A percentile compares a stretch with the other conserved stretches of the same genome.
Conservation (phyloP, 208 protist genomes). For the Trypanosoma vivax region DNA sequence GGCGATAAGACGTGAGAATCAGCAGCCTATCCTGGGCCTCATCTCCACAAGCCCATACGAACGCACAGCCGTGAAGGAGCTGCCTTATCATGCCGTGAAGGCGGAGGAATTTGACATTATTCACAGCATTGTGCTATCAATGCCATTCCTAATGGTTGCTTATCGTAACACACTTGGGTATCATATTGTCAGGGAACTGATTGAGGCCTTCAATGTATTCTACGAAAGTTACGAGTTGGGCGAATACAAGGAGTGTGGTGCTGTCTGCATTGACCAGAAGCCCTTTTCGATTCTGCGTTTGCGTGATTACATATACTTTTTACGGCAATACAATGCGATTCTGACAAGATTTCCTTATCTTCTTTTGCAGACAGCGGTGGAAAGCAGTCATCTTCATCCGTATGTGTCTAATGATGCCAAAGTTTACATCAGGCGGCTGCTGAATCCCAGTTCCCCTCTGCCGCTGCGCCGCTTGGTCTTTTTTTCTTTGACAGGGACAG, state of each 20-base stretch:
- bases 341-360: slow-evolving; percentile 49
- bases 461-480: slow-evolving; percentile 9
- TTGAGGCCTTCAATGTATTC: slow-evolving; percentile 54
- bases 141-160: slow-evolving; percentile 56
- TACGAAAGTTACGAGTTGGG: slow-evolving; percentile 46
- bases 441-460: slow-evolving; percentile 10
- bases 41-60: slow-evolving; percentile 25
- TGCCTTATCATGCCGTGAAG: slow-evolving; percentile 43
- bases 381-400: slow-evolving; percentile 17
- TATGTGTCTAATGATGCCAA: slow-evolving; percentile 24
- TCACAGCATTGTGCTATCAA: slow-evolving; percentile 46
- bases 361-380: slow-evolving; percentile 45
- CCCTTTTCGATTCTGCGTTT: slow-evolving; percentile 26
- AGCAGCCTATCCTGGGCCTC: slow-evolving; percentile 4
- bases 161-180: slow-evolving; percentile 55
- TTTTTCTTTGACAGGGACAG: slow-evolving; percentile 16
- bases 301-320: slow-evolving; percentile 72
- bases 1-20: slow-evolving; percentile 11
- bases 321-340: slow-evolving; percentile 41
- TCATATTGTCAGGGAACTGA: slow-evolving; percentile 60
- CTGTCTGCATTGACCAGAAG: not conserved
- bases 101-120: slow-evolving; percentile 34
- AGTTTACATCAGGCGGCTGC: slow-evolving; percentile 23
- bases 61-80: slow-evolving; percentile 64
- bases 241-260: slow-evolving; percentile 20